These are phyloP conservation scores for Xylona heveae DNA, from an alignment of 495 filamentous ascomycete species.

Conservation along the genomic window DNA sequence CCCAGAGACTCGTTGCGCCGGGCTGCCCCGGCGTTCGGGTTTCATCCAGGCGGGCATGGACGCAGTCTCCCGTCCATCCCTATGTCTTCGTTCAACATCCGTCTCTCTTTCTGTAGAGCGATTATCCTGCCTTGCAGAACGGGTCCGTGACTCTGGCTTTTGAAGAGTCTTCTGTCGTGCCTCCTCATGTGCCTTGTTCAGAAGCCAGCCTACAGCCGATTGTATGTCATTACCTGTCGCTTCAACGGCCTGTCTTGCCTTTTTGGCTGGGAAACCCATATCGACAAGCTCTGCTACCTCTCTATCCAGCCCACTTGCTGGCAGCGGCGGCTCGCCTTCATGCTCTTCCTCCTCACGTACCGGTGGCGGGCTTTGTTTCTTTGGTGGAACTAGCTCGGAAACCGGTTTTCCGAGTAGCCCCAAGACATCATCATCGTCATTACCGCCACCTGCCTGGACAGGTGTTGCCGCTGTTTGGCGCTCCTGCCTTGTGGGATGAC, in stretches of 20 bases:
- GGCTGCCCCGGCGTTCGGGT: conserved; percentile 12
- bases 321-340: conserved; percentile 17
- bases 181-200: conserved; percentile 76
- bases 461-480: conserved; percentile 12
- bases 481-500: conserved; percentile 29
- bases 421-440: conserved; percentile 64
- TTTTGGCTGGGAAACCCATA: conserved; percentile 79
- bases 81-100: background rate
- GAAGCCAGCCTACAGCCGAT: conserved; percentile 68
- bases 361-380: conserved; percentile 17
- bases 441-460: conserved; percentile 12
- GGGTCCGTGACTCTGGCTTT: conserved; percentile 10
- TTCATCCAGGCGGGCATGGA: conserved; percentile 25
- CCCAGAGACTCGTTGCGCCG: conserved; percentile 21
- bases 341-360: background rate
- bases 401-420: conserved; percentile 75
- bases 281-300: conserved; percentile 83
- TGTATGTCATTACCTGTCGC: conserved; percentile 73
- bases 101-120: background rate
- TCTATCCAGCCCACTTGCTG: conserved; percentile 30
- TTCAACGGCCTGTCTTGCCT: conserved; percentile 51
- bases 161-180: conserved; percentile 37
- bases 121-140: conserved; percentile 14
- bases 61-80: conserved; percentile 20
- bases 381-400: conserved; percentile 40